Conservation (phyloP, 495 filamentous ascomycete species). For the Melanomma pulvis-pyrius region DNA sequence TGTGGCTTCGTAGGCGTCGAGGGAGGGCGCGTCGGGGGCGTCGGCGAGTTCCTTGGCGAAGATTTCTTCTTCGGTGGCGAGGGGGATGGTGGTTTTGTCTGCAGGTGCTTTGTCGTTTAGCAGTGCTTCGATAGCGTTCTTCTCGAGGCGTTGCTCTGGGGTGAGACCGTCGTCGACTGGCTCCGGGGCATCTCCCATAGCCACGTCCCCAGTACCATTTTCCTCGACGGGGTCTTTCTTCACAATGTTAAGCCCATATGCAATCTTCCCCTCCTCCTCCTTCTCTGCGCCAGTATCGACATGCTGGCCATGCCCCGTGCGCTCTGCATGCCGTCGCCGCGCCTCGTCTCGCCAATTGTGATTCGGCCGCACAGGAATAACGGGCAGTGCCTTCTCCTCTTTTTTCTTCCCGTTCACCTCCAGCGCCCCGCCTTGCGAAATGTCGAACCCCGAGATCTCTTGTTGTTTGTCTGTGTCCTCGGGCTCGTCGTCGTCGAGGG, state of each 20-base stretch:
- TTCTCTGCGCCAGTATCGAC: not conserved
- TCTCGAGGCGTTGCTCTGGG: slow-evolving; percentile 61
- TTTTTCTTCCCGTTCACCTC: slow-evolving; percentile 9
- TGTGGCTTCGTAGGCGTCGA: slow-evolving; percentile 83
- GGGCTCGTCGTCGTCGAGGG: slow-evolving; percentile 31
- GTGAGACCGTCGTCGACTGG: slow-evolving; percentile 43
- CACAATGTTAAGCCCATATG: slow-evolving; percentile 25
- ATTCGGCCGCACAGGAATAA: slow-evolving; percentile 31
- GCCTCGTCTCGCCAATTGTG: slow-evolving; percentile 27
- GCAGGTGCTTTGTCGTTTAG: slow-evolving; percentile 59
- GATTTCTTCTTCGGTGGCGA: slow-evolving; percentile 61
- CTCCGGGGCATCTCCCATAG: slow-evolving; percentile 1
- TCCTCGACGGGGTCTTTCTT: slow-evolving; percentile 8
- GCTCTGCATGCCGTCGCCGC: not conserved
- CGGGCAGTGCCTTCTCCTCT: slow-evolving; percentile 2
- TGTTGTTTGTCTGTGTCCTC: not conserved
- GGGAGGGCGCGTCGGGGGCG: slow-evolving; percentile 72
- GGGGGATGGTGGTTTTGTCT: slow-evolving; percentile 64
- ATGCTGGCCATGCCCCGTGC: not conserved
- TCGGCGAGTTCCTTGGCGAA: slow-evolving; percentile 68
- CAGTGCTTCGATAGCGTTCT: slow-evolving; percentile 74
- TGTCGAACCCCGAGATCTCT: slow-evolving; percentile 29
- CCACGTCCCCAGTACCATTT: not conserved
- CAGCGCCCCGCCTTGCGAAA: slow-evolving; percentile 27
- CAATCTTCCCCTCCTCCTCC: not conserved